A percentile compares a stretch with the other conserved stretches of the same genome.
Conservation (phyloP, 2,329 filamentous ascomycete species). For the Cordyceps cicadae region DNA sequence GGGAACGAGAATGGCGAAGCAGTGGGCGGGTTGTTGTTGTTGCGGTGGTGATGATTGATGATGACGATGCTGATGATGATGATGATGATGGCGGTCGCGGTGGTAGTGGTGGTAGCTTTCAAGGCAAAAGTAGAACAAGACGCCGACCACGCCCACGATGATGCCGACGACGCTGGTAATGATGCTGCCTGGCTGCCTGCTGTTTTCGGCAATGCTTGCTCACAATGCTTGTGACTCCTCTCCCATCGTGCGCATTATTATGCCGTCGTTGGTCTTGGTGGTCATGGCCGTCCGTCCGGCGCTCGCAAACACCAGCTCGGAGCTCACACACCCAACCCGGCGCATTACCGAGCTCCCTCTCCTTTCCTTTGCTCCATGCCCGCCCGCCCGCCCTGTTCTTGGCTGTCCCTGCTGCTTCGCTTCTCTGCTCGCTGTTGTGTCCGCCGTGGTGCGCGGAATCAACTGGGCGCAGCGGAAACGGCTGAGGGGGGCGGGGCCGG, state of each 20-base stretch:
- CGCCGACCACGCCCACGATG: background rate
- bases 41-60: too few relatives aligned
- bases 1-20: too few relatives aligned
- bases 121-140: too few relatives aligned
- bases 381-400: too few relatives aligned
- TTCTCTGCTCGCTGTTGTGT: too few relatives aligned
- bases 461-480: background rate
- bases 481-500: background rate
- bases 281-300: background rate
- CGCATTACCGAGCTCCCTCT: slow-evolving; percentile 8
- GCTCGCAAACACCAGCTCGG: background rate
- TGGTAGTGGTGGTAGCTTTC: too few relatives aligned
- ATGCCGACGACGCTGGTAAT: background rate
- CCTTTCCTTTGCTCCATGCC: background rate
- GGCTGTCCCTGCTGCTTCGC: too few relatives aligned
- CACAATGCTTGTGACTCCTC: background rate
- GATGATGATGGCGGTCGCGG: background rate
- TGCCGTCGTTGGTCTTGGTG: background rate
- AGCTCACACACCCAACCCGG: slow-evolving; percentile 4
- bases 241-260: background rate
- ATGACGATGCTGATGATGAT: background rate
- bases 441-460: background rate
- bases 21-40: background rate
- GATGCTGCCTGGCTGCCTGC: background rate
- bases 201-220: background rate